Percentiles rank a stretch among this genome's conserved stretches.
Evolutionary conservation across 768 basidiomycete species (phyloP).

Genomic region (Termitomyces sp.): DNA sequence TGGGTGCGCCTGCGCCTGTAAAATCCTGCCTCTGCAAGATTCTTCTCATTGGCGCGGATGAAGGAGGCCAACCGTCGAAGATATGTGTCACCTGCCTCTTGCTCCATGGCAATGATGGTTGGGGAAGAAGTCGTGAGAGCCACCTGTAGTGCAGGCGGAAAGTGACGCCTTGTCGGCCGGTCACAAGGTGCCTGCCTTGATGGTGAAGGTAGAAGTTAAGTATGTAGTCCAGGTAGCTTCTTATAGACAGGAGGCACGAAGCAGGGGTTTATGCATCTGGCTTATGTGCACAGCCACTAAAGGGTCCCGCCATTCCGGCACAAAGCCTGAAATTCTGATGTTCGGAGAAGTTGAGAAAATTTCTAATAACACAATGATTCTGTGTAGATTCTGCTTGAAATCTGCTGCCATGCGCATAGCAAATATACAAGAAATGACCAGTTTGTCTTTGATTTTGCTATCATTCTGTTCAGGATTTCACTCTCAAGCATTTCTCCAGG

Average conservation of each 20-base stretch:
- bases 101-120: conserved; percentile 24
- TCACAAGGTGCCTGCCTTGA: conserved; percentile 6
- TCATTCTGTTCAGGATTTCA: no score
- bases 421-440: no score
- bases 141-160: conserved; percentile 8
- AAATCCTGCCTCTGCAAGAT: conserved; percentile 61
- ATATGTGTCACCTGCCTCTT: conserved; percentile 70
- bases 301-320: neutral
- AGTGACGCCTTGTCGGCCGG: neutral
- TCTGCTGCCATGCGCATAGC: no score
- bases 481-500: no score
- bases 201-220: neutral
- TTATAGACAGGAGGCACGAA: neutral
- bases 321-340: no score
- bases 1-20: conserved; percentile 42
- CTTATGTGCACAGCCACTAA: neutral
- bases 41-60: conserved; percentile 66
- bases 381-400: no score
- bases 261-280: neutral
- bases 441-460: no score
- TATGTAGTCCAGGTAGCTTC: neutral
- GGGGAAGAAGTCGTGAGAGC: conserved; percentile 10
- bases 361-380: no score
- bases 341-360: no score
- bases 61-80: conserved; percentile 63